These are phyloP conservation scores for Gentiana dahurica DNA, from an alignment of 257 asterid species.

Conservation along the genomic window DNA sequence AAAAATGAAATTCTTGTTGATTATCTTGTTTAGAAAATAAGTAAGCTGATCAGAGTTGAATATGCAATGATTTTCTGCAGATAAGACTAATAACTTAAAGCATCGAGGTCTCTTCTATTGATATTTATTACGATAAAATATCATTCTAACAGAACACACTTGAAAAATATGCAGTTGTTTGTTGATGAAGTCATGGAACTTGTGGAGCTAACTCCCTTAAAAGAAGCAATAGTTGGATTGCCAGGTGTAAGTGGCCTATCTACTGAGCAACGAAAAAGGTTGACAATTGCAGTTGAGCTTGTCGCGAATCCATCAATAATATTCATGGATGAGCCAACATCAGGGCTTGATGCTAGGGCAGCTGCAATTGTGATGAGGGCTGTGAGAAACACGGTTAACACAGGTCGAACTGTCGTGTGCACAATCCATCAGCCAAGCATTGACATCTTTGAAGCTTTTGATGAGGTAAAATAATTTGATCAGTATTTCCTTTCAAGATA, in stretches of 20 bases:
- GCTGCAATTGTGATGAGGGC: constrained; percentile 96
- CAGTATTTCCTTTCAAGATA: background rate
- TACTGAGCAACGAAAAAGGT: constrained; percentile 75
- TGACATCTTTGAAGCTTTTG: constrained; percentile 79
- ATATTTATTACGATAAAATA: no score
- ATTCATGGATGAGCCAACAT: constrained; percentile 91
- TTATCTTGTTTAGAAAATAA: no score
- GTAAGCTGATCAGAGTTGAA: no score
- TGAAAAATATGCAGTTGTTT: constrained; percentile 39
- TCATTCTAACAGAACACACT: background rate
- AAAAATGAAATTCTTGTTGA: no score
- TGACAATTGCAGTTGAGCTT: constrained; percentile 78
- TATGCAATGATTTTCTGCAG: no score
- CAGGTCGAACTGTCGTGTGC: constrained; percentile 85
- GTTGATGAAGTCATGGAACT: constrained; percentile 76
- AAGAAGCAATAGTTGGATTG: constrained; percentile 63
- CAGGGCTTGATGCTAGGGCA: constrained; percentile 86
- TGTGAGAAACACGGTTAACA: constrained; percentile 82
- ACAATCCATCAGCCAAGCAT: constrained; percentile 92
- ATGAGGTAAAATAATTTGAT: constrained; percentile 40
- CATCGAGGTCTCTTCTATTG: no score
- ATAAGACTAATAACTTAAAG: no score
- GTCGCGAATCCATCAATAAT: constrained; percentile 89
- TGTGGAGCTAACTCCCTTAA: constrained; percentile 59
- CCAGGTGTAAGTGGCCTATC: constrained; percentile 82